Evolutionary conservation across 169 alveolate species (phyloP).

Genomic region (Cryptosporidium ryanae): DNA sequence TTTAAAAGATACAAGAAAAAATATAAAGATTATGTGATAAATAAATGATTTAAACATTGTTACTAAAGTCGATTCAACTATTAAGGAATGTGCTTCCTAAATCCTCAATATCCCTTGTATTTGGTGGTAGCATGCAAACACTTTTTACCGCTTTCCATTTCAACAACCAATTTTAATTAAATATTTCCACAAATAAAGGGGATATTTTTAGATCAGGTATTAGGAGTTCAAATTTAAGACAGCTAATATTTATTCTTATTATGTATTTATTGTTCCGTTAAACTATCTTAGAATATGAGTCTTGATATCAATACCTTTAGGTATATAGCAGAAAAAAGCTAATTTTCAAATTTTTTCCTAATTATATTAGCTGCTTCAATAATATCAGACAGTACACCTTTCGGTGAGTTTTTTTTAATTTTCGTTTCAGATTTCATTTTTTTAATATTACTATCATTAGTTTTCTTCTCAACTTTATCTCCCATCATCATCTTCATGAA

Average conservation of each 20-base stretch:
- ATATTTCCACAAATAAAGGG: constrained; percentile 2
- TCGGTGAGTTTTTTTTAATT: background rate
- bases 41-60: background rate
- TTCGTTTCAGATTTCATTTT: constrained; percentile 3
- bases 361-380: constrained; percentile 32
- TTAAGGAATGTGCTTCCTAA: too few relatives aligned
- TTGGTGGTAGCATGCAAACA: too few relatives aligned
- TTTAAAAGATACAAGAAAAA: too few relatives aligned
- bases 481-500: constrained; percentile 79
- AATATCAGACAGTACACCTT: constrained; percentile 44
- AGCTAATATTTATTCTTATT: background rate
- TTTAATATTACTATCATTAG: constrained; percentile 15
- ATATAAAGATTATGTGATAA: background rate
- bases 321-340: too few relatives aligned
- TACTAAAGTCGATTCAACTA: background rate
- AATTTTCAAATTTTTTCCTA: constrained; percentile 27
- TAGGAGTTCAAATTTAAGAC: background rate
- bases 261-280: too few relatives aligned
- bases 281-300: too few relatives aligned
- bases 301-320: too few relatives aligned
- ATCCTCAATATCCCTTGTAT: too few relatives aligned
- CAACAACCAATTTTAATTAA: too few relatives aligned
- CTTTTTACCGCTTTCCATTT: too few relatives aligned
- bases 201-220: background rate
- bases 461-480: constrained; percentile 5